Base-by-base conservation (phyloP, 768 basidiomycete genomes). In the Xerocomellus amylosporus region DNA sequence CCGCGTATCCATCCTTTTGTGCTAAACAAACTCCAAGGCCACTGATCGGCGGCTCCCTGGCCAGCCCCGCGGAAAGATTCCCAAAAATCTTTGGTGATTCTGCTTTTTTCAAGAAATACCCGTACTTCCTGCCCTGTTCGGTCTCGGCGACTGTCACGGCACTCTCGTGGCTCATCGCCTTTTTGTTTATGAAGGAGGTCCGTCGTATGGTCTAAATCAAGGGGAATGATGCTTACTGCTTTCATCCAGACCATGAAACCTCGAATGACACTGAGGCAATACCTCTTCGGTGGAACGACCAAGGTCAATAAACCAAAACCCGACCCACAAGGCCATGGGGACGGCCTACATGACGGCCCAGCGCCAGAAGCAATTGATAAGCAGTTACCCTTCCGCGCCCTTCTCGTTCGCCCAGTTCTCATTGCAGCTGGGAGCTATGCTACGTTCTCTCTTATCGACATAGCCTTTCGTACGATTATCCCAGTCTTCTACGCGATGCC, bases 41-140 rank as follows among this genome's bases (percentile, higher is more conserved):
- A 12, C 66, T 88, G 40, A 75, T 88, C 19, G 89, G 89, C 31
- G 89, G 89, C 1, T 63, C 74, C 13, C 69, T 90, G 26, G 81
- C 85, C 12, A 79, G 72, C 33, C 89, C 88, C 1, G 76, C 78
- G 46, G 85, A 89, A 41, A 80, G 80, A 22, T 89, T 87, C 64
- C 87, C 87, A 2, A 58, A 57, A 3, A 51, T 77, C 2, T 90
- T 90, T 56, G 85, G 84, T 43, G 55, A 71, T 36, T 75, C 73
- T 5, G 57, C 60, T 15, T 88, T 91, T 60, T 79, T 85, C 77
- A 77, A 75, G 58, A 64, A 77, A 47, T 86, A 85, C 66, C 88
- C 89, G 0, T 90, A 91, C 69, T 87, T 88, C 65, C 74, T 89
- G 15, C 81, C 88, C 0, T 88, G 87, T 59, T 77, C 83, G 13